Evolutionary conservation across 768 basidiomycete species (phyloP).

Genomic region (Gloeophyllum trabeum): DNA sequence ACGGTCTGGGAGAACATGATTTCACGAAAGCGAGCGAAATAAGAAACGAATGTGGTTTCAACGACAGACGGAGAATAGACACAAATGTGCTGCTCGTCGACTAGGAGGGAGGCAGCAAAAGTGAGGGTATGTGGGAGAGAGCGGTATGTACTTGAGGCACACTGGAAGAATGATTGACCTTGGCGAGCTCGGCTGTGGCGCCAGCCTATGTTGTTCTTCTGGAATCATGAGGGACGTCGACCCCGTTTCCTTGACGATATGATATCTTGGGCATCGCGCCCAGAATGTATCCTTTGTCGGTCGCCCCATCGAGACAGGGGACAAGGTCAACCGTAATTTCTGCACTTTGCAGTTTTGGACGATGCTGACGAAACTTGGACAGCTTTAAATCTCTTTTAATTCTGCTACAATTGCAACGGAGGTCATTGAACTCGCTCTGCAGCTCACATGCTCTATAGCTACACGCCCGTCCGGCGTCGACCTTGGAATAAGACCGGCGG

Average conservation of each 20-base stretch:
- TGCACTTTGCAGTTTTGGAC: no score
- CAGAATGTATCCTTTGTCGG: no score
- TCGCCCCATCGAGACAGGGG: no score
- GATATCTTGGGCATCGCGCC: no score
- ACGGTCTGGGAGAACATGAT: slow-evolving; percentile 27
- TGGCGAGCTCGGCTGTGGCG: background rate
- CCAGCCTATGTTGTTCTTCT: background rate
- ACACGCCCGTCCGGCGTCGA: no score
- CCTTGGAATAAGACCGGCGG: no score
- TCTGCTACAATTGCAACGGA: no score
- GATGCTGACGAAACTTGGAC: no score
- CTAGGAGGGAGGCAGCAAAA: background rate
- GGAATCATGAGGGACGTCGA: background rate
- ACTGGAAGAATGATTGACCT: background rate
- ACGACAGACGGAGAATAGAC: slow-evolving; percentile 12
- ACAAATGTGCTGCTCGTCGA: slow-evolving; percentile 5
- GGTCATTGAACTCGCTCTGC: no score
- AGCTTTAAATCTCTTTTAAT: no score
- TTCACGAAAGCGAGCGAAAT: background rate
- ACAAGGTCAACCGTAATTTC: no score
- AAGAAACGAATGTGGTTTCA: slow-evolving; percentile 6
- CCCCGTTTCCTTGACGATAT: background rate
- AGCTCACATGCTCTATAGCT: no score
- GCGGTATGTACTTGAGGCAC: background rate
- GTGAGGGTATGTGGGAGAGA: background rate